Evolutionary conservation across 2,329 filamentous ascomycete species (phyloP), one percentile per base, ranked within the genome.

Genomic region (Coniochaeta sp.): DNA sequence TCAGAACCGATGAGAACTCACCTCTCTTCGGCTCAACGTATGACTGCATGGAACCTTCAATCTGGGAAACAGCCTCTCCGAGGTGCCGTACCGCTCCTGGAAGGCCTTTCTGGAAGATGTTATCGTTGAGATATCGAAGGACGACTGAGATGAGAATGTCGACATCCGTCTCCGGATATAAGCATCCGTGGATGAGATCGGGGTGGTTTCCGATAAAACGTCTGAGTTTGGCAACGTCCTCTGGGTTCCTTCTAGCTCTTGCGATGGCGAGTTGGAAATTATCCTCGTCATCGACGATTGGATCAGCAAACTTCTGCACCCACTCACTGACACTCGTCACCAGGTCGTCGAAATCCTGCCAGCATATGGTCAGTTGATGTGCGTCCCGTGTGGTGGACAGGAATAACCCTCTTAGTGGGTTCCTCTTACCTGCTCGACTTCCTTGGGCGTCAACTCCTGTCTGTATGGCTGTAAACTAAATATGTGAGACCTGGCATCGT

Each of bases 1-100:
- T 30, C 14, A 30, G 22, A 26, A n/a, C n/a, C 7, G 26, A 17
- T 24, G 24, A 14, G 10, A 50, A 14, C 28, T 42, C 63, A 74
- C 74, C 73, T 73, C 74, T 65, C 60, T 73, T 75, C 5, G 74
- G 74, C 59, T 74, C 68, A 12, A 72, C 70, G 28, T 69, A 66
- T 36, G 62, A 68, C 59, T 71, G 70, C 70, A 76, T 72, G 4
- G 67, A 65, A 6, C 60, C 66, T 61, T 75, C 72, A 16, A 76
- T 65, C n/a, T 68, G 70, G 58, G 62, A 67, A n/a, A 76, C 62
- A 3, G 68, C 58, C 26, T 52, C 47, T 3, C 47, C 47, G 14
- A 52, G 14, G 6, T 28, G 47, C 47, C 17, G 19, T 6, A 30
- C 47, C 14, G 9, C 9, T n/a, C 47, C 47, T 28, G 47, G 47